A percentile compares a stretch with the other conserved stretches of the same genome.
Evolutionary conservation across 2,329 filamentous ascomycete species (phyloP).

Genomic region (Fusarium caatingaense): DNA sequence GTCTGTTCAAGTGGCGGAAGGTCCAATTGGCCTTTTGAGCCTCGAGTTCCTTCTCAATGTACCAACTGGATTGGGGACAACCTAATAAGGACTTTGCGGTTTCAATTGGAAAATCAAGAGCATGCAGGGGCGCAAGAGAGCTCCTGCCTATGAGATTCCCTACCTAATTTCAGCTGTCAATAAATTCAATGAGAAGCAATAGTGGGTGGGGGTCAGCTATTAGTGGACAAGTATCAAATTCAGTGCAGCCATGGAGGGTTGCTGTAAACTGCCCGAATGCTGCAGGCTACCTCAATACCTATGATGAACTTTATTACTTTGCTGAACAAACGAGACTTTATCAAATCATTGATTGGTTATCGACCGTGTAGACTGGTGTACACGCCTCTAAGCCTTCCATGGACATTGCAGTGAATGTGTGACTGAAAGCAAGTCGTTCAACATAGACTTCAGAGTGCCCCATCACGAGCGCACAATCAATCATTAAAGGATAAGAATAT

Average conservation of each 20-base stretch:
- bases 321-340: not conserved
- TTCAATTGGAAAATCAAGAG: not conserved
- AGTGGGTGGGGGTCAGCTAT: not conserved
- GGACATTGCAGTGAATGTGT: not conserved
- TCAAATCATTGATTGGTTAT: not conserved
- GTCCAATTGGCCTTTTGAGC: not conserved
- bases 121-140: not conserved
- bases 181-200: not conserved
- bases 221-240: not conserved
- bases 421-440: not conserved
- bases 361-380: not conserved
- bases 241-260: not conserved
- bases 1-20: not conserved
- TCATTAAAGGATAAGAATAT: not conserved
- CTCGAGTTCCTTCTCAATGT: not conserved
- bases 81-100: not conserved
- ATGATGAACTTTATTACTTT: not conserved
- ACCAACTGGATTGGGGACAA: not conserved
- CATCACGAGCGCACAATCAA: not conserved
- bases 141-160: not conserved
- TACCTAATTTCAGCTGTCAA: not conserved
- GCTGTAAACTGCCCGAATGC: not conserved
- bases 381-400: not conserved
- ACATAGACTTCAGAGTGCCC: not conserved
- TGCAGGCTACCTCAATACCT: not conserved